Evolutionary conservation across 1,139 yeast genomes (phyloP).

Genomic region (Nematodospora anomalae): DNA sequence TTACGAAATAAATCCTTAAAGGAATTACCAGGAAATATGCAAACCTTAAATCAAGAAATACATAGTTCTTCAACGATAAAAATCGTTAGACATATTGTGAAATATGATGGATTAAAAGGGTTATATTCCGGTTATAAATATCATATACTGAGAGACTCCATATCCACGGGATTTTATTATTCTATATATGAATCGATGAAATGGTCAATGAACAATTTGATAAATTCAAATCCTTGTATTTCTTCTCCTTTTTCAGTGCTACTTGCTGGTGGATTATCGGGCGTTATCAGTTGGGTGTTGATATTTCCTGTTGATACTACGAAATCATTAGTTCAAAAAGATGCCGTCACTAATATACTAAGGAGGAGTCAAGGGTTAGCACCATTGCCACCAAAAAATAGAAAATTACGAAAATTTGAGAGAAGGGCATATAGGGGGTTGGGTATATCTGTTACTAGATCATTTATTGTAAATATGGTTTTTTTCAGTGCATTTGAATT

Average conservation of each 20-base stretch:
- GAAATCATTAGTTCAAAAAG: slow-evolving; percentile 73
- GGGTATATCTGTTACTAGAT: slow-evolving; percentile 69
- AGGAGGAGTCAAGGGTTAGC: slow-evolving; percentile 47
- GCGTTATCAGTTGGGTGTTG: slow-evolving; percentile 68
- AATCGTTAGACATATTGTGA: slow-evolving; percentile 52
- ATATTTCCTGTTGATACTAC: slow-evolving; percentile 82
- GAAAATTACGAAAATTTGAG: slow-evolving; percentile 36
- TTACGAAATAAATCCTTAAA: slow-evolving; percentile 30
- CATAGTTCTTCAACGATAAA: slow-evolving; percentile 25
- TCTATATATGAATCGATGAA: slow-evolving; percentile 74
- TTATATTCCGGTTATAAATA: slow-evolving; percentile 72
- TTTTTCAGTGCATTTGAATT: slow-evolving; percentile 74
- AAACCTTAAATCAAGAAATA: slow-evolving; percentile 15
- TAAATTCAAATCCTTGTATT: slow-evolving; percentile 29
- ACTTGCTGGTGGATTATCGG: slow-evolving; percentile 79
- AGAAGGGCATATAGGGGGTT: slow-evolving; percentile 70
- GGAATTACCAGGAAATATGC: slow-evolving; percentile 17
- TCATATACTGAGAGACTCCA: slow-evolving; percentile 65
- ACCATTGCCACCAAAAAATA: slow-evolving; percentile 30
- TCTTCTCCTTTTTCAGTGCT: slow-evolving; percentile 39
- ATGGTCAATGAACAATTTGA: slow-evolving; percentile 38
- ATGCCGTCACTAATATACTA: slow-evolving; percentile 65
- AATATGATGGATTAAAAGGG: slow-evolving; percentile 59
- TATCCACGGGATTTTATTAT: slow-evolving; percentile 74
- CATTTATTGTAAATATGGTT: slow-evolving; percentile 71